phyloP scores from a whole-genome alignment of 805 yeast genomes.

The Metschnikowia lochheadii region DNA sequence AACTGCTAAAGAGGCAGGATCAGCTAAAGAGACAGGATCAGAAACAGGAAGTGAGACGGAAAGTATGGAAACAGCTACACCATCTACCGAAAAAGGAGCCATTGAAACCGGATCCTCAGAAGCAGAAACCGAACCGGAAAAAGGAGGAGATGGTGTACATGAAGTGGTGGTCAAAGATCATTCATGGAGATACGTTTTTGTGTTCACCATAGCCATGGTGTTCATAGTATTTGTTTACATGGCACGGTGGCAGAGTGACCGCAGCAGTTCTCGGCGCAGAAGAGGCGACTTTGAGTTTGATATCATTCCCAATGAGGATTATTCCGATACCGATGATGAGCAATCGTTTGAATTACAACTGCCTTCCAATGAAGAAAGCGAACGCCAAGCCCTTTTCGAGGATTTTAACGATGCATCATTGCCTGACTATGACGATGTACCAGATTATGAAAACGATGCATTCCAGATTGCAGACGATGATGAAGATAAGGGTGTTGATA shows the following conservation, averaged over 20 bases:
- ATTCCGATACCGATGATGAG: constrained; percentile 37
- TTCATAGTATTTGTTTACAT: constrained; percentile 45
- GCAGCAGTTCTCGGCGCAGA: constrained; percentile 44
- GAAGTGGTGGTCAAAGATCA: constrained; percentile 38
- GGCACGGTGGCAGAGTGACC: constrained; percentile 42
- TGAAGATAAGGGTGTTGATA: constrained; percentile 8
- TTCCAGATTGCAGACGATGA: constrained; percentile 40
- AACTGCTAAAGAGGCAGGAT: neutral
- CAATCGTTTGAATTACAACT: constrained; percentile 31
- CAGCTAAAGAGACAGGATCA: neutral
- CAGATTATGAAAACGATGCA: constrained; percentile 34
- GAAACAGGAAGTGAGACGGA: neutral
- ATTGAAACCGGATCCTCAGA: no score
- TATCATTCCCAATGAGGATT: constrained; percentile 65
- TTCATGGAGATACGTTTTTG: constrained; percentile 59
- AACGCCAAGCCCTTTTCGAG: constrained; percentile 39
- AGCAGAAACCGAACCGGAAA: neutral
- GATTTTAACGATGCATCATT: constrained; percentile 36
- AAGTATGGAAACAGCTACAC: no score
- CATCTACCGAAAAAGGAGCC: no score
- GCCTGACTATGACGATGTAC: constrained; percentile 34
- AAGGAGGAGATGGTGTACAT: constrained; percentile 24
- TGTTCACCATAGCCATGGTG: constrained; percentile 52
- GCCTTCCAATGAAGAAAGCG: constrained; percentile 27
- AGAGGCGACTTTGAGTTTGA: constrained; percentile 75